These are phyloP conservation scores for Aquilaria agallochum DNA, from an alignment of 441 rosid genomes.

Conservation along the genomic window DNA sequence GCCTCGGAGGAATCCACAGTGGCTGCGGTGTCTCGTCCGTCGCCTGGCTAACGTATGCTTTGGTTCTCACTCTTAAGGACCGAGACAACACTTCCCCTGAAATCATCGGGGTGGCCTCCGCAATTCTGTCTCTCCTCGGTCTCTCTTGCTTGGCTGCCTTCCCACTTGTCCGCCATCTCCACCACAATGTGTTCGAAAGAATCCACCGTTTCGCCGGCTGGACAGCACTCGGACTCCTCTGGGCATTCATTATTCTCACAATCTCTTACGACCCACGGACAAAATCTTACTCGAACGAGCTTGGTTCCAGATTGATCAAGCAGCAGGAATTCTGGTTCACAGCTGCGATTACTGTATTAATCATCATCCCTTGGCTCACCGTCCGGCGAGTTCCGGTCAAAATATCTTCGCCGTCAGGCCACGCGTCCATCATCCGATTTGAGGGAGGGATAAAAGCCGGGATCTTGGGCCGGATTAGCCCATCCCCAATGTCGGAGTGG, in stretches of 20 bases:
- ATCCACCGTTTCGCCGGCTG: constrained; percentile 67
- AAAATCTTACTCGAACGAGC: constrained; percentile 27
- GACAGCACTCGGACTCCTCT: constrained; percentile 51
- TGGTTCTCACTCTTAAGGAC: constrained; percentile 37
- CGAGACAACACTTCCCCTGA: constrained; percentile 40
- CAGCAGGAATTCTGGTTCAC: constrained; percentile 71
- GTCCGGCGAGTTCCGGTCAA: constrained; percentile 48
- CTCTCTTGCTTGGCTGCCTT: constrained; percentile 54
- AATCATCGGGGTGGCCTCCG: constrained; percentile 40
- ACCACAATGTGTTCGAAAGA: constrained; percentile 71
- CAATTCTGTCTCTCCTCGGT: constrained; percentile 47
- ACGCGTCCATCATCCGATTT: constrained; percentile 60
- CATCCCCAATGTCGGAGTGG: constrained; percentile 78
- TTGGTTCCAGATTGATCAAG: constrained; percentile 30
- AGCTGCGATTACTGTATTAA: constrained; percentile 36
- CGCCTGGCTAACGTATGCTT: constrained; percentile 57
- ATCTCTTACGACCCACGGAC: constrained; percentile 44
- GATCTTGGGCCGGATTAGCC: constrained; percentile 67
- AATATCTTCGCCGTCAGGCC: constrained; percentile 48
- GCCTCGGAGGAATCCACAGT: constrained; percentile 69
- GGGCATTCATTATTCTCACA: constrained; percentile 48
- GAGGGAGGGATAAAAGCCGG: constrained; percentile 65
- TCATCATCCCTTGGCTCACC: constrained; percentile 59
- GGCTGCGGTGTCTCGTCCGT: constrained; percentile 65
- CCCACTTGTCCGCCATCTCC: constrained; percentile 68